phyloP scores from a whole-genome alignment of 352 stramenopile genomes.

The Phytophthora podocarpi region DNA sequence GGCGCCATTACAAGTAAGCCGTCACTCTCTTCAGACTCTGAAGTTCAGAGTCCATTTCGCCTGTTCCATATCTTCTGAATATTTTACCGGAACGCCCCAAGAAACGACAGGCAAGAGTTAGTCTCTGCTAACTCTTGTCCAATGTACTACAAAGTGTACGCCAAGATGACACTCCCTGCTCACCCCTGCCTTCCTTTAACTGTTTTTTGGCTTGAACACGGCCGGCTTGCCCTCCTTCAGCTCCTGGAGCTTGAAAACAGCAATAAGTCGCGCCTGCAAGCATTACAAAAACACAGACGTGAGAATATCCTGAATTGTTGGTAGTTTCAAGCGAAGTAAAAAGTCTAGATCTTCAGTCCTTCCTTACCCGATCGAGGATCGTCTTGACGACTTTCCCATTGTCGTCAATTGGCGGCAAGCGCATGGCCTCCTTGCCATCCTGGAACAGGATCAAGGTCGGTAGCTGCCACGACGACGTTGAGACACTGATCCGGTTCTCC shows the following conservation, averaged over 20 bases:
- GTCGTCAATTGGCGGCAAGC: conserved; percentile 59
- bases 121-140: too few relatives aligned
- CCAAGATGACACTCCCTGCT: neutral
- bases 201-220: conserved; percentile 43
- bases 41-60: too few relatives aligned
- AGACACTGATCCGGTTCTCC: conserved; percentile 66
- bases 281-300: neutral
- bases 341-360: neutral
- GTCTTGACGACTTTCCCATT: conserved; percentile 64
- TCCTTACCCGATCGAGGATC: conserved; percentile 57
- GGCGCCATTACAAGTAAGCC: too few relatives aligned
- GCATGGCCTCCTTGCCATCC: conserved; percentile 55
- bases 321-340: neutral
- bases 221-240: conserved; percentile 56
- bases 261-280: conserved; percentile 46
- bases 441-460: conserved; percentile 81
- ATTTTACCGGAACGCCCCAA: too few relatives aligned
- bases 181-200: conserved; percentile 1
- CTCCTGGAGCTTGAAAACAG: conserved; percentile 60
- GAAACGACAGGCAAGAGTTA: too few relatives aligned
- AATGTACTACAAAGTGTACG: neutral
- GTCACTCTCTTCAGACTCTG: too few relatives aligned
- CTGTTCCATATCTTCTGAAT: too few relatives aligned
- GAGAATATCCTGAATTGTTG: neutral
- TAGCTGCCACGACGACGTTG: conserved; percentile 67